A percentile compares a stretch with the other conserved stretches of the same genome.
Conservation (phyloP, 805 yeast species). For the Ogataea trehaloabstinens region DNA sequence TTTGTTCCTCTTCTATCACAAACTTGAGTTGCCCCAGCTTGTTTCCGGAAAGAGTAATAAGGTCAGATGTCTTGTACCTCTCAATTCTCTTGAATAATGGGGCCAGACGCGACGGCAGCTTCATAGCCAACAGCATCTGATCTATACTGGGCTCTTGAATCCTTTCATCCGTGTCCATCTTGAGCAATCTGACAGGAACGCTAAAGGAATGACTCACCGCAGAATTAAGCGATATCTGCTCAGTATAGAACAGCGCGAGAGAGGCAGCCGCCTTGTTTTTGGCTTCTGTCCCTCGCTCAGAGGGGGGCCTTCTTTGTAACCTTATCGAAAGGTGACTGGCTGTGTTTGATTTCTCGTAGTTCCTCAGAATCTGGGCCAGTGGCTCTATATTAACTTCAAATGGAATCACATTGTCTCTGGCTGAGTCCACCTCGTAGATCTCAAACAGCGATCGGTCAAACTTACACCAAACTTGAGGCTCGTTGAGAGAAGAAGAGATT, state of each 20-base stretch:
- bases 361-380: constrained; percentile 53
- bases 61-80: constrained; percentile 55
- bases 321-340: constrained; percentile 48
- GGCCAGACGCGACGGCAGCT: constrained; percentile 46
- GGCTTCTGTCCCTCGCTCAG: constrained; percentile 10
- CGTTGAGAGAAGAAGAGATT: constrained; percentile 50
- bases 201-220: constrained; percentile 63
- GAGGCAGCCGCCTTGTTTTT: constrained; percentile 41
- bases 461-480: constrained; percentile 71
- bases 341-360: constrained; percentile 52
- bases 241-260: constrained; percentile 54
- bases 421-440: constrained; percentile 49
- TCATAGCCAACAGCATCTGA: constrained; percentile 55
- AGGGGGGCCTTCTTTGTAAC: constrained; percentile 41
- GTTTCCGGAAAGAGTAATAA: constrained; percentile 49
- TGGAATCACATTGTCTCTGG: constrained; percentile 52
- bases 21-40: constrained; percentile 49
- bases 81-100: constrained; percentile 62
- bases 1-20: constrained; percentile 53
- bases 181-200: constrained; percentile 66
- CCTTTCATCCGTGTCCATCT: constrained; percentile 49
- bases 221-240: constrained; percentile 38
- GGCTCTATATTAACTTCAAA: constrained; percentile 65
- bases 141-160: constrained; percentile 63
- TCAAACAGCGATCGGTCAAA: constrained; percentile 46